phyloP scores from a whole-genome alignment of 192 early-diverging fungal species.

The Coemansia sp. region DNA sequence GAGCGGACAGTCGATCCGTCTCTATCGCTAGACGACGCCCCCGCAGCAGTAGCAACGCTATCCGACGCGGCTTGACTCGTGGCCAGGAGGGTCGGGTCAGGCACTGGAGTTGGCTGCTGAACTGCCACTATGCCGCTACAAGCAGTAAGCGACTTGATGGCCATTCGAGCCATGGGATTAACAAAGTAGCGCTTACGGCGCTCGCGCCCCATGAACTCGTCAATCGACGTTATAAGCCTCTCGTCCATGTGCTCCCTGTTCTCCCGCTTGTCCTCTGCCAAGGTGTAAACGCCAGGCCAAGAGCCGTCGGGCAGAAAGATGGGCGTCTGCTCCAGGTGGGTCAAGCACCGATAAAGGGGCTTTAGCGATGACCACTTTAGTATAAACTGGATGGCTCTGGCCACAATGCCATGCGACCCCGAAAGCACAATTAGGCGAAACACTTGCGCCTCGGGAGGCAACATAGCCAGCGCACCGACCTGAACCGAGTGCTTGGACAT shows the following conservation, averaged over 20 bases:
- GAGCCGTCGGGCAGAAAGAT: conserved; percentile 16
- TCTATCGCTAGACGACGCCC: neutral
- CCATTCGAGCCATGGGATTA: conserved; percentile 26
- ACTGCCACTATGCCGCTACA: neutral
- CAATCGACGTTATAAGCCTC: conserved; percentile 15
- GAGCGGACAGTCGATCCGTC: neutral
- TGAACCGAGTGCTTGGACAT: conserved; percentile 25
- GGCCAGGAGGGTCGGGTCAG: neutral
- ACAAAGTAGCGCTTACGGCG: conserved; percentile 40
- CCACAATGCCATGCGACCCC: conserved; percentile 28
- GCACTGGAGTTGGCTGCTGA: neutral
- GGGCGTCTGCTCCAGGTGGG: conserved; percentile 21
- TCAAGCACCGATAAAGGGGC: conserved; percentile 11
- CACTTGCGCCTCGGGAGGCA: conserved; percentile 38
- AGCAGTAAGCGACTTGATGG: conserved; percentile 19
- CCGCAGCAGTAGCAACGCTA: neutral
- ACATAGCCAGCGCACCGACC: conserved; percentile 13
- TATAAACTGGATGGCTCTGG: conserved; percentile 20
- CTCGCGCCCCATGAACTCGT: conserved; percentile 45
- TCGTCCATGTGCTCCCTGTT: conserved; percentile 18
- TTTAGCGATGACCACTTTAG: neutral
- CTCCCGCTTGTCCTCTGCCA: conserved; percentile 4
- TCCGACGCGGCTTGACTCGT: neutral
- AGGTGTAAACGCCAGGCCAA: conserved; percentile 24
- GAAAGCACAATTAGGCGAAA: conserved; percentile 44